Percentiles rank a stretch among this genome's conserved stretches.
These are phyloP conservation scores for Secale cereale DNA, from an alignment of 176 grass and related monocot genomes.

Conservation along the genomic window DNA sequence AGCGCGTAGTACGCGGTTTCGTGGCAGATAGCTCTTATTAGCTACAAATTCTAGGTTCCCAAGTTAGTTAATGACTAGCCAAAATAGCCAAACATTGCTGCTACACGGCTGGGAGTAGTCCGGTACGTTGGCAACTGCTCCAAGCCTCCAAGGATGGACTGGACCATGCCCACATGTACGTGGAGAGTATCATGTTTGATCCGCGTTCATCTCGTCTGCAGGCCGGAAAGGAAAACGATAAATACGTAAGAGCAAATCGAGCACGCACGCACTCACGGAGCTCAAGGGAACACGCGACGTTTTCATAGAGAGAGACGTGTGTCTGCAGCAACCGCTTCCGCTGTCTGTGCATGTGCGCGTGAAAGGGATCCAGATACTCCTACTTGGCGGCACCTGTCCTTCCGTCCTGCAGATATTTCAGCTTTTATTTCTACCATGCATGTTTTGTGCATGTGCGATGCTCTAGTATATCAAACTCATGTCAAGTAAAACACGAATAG, in stretches of 20 bases:
- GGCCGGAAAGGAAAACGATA: not conserved
- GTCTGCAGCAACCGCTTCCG: not conserved
- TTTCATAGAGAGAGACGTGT: not conserved
- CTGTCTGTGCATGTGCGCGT: not conserved
- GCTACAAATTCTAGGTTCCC: not conserved
- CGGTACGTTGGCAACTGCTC: not conserved
- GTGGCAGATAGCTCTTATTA: not conserved
- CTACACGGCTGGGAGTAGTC: not conserved
- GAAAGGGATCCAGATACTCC: too few relatives aligned
- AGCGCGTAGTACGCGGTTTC: not conserved
- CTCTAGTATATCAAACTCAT: too few relatives aligned
- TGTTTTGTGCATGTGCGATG: too few relatives aligned
- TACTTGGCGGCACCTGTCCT: too few relatives aligned
- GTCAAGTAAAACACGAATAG: too few relatives aligned
- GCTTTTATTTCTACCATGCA: too few relatives aligned
- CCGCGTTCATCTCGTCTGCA: not conserved
- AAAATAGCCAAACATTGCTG: not conserved
- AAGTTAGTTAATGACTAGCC: not conserved
- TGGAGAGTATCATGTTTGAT: too few relatives aligned
- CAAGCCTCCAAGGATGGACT: not conserved
- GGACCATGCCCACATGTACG: not conserved
- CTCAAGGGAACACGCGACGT: not conserved
- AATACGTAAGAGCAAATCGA: not conserved
- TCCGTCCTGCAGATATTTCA: too few relatives aligned
- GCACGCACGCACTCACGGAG: not conserved